Base-by-base conservation (phyloP, 257 asterid species). In the Henckelia pumila region DNA sequence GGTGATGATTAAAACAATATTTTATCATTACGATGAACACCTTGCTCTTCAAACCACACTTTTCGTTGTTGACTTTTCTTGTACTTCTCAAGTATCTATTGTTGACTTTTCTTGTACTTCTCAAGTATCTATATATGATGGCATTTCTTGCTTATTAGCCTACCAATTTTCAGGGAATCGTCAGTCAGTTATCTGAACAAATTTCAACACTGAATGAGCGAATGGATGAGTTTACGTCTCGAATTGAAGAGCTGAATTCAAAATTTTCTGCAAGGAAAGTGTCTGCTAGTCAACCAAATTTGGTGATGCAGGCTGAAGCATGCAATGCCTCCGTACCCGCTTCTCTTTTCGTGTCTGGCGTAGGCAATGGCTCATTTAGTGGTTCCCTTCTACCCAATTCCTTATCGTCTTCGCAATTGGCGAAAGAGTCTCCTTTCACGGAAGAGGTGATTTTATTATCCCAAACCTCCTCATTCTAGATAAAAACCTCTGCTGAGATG, bases 171-270 rank as follows among this genome's bases (percentile, higher is more conserved):
- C 88, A 94, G 99, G 99, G 96, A 47, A 80, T 87, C 26, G 83
- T 88, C 37, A 84, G 83, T 75, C 99, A 88, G 80, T 76, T 94
- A 53, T 86, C 95, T 5, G 99, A 94, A 80, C 96, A 94, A 78
- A 88, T 94, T 63, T 88, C 96, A 44, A 94, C 93, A 9, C 76
- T 94, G 74, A 88, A 83, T 26, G 96, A 94, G 78, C 83, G 99
- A 71, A 94, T 94, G 99, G 96, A 94, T 62, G 99, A 94, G 73
- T 91, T 94, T 68, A 91, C 97, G 37, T 87, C 97, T 22, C 82
- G 92, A 58, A 84, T 94, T 28, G 97, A 94, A 81, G 97, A 88
- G 71, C 73, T 94, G 2, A 91, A 85, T 87, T 80, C 95, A n/a
- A 90, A 88, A 73, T 63, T 91, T 25, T 74, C 81, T 60, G 37